Evolutionary conservation across 2,329 filamentous ascomycete genomes (phyloP).

Genomic region (Dactylellina sp.): DNA sequence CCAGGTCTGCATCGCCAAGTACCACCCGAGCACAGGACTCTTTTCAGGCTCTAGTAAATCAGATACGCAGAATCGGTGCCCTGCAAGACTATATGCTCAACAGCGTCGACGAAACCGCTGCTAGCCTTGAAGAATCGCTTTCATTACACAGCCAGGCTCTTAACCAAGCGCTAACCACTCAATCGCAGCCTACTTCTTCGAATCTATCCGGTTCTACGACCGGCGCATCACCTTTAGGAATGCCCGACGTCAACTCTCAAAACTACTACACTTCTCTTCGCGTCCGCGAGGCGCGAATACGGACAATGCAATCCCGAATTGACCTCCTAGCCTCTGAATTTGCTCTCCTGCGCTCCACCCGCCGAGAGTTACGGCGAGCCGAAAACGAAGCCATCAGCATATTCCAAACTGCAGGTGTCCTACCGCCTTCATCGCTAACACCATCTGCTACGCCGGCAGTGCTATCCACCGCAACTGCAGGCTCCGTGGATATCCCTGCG

Average conservation of each 20-base stretch:
- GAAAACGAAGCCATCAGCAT: conserved; percentile 48
- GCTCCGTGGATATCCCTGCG: conserved; percentile 16
- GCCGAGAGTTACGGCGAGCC: conserved; percentile 58
- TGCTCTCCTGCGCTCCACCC: conserved; percentile 58
- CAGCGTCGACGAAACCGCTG: conserved; percentile 54
- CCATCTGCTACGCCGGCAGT: conserved; percentile 15
- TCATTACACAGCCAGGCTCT: conserved; percentile 48
- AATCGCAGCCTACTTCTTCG: conserved; percentile 1
- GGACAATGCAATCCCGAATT: conserved; percentile 60
- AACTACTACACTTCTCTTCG: conserved; percentile 55
- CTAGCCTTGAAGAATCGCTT: conserved; percentile 54
- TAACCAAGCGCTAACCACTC: conserved; percentile 35
- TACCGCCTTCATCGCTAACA: conserved; percentile 9
- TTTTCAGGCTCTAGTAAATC: conserved; percentile 59
- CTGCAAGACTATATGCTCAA: conserved; percentile 60
- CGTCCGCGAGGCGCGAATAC: conserved; percentile 58
- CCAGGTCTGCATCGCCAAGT: conserved; percentile 30
- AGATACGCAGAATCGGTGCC: conserved; percentile 60
- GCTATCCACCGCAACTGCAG: background rate
- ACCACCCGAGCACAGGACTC: conserved; percentile 50
- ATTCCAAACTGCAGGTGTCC: conserved; percentile 37
- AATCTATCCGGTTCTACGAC: background rate
- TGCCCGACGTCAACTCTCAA: conserved; percentile 43
- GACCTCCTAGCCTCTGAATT: conserved; percentile 60
- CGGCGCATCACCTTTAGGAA: background rate